Percentiles rank a stretch among this genome's conserved stretches.
These are phyloP conservation scores for Cephalotrichum gorgonifer DNA, from an alignment of 2,329 filamentous ascomycete species.

Conservation along the genomic window DNA sequence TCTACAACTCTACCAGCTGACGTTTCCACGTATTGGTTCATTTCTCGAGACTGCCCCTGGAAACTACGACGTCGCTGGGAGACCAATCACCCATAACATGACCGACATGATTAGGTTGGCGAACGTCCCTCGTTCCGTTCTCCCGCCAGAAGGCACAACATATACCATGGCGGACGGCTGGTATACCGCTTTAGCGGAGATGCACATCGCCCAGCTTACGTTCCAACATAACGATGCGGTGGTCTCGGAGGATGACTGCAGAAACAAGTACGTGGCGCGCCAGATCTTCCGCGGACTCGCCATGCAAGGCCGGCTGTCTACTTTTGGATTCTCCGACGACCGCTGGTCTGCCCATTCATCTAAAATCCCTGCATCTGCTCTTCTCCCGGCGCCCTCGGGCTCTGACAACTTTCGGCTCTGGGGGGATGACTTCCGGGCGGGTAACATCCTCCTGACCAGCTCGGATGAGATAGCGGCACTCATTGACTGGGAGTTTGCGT, in stretches of 20 bases:
- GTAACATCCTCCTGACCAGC: slow-evolving; percentile 21
- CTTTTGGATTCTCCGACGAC: too few species aligned
- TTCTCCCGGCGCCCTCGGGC: not conserved
- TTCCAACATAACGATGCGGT: slow-evolving; percentile 27
- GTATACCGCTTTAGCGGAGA: slow-evolving; percentile 21
- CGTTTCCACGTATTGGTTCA: slow-evolving; percentile 26
- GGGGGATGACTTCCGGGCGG: slow-evolving; percentile 20
- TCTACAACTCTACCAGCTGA: slow-evolving; percentile 24
- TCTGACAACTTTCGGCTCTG: slow-evolving; percentile 16
- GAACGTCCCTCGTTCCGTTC: slow-evolving; percentile 11
- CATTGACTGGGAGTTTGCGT: slow-evolving; percentile 31
- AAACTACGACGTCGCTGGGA: slow-evolving; percentile 14
- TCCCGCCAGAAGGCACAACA: slow-evolving; percentile 14
- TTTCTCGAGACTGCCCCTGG: slow-evolving; percentile 16
- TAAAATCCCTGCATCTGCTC: not conserved
- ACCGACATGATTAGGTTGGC: slow-evolving; percentile 28
- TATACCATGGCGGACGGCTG: slow-evolving; percentile 21
- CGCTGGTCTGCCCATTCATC: too few species aligned
- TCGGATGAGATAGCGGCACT: slow-evolving; percentile 17
- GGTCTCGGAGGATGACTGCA: slow-evolving; percentile 16
- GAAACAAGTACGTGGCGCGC: slow-evolving; percentile 21
- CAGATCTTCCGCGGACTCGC: slow-evolving; percentile 20
- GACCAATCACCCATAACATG: slow-evolving; percentile 23
- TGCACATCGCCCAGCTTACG: slow-evolving; percentile 23
- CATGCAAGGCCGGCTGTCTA: too few species aligned